Conservation (phyloP, 805 yeast species). For the Wickerhamia fluorescens region DNA sequence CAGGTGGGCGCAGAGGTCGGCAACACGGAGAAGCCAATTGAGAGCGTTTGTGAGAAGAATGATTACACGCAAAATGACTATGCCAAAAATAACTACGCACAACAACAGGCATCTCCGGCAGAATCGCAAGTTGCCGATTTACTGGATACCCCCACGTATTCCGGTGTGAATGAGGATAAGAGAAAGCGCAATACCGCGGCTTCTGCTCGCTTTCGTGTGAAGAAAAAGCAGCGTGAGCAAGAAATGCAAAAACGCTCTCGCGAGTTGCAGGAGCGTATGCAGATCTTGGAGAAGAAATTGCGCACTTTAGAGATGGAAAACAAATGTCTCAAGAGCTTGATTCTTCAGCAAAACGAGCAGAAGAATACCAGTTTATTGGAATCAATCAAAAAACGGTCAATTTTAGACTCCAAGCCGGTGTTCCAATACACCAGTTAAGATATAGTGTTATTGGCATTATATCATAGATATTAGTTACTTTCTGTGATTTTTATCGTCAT, state of each 20-base stretch:
- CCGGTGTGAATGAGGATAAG: constrained; percentile 68
- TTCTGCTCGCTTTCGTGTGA: constrained; percentile 85
- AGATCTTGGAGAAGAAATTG: constrained; percentile 61
- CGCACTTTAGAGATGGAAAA: constrained; percentile 92
- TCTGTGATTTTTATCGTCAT: too few relatives aligned
- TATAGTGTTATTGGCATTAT: neutral
- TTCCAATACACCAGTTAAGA: constrained; percentile 25
- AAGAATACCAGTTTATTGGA: constrained; percentile 22
- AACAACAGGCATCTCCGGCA: too few relatives aligned
- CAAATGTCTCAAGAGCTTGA: constrained; percentile 71
- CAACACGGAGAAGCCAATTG: too few relatives aligned
- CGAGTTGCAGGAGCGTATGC: constrained; percentile 64
- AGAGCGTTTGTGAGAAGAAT: too few relatives aligned
- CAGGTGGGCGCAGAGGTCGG: too few relatives aligned
- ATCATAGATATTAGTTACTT: too few relatives aligned
- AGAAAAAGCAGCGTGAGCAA: constrained; percentile 87
- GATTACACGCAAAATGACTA: too few relatives aligned
- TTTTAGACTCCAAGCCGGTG: constrained; percentile 13
- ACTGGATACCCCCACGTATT: too few relatives aligned
- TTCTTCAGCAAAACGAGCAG: constrained; percentile 62
- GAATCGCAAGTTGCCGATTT: too few relatives aligned
- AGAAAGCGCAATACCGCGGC: constrained; percentile 90
- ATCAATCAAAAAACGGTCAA: constrained; percentile 20
- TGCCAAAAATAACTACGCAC: too few relatives aligned
- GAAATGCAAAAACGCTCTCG: constrained; percentile 75